Base-by-base conservation (phyloP, 306 rosid genomes). In the Corylus americana region DNA sequence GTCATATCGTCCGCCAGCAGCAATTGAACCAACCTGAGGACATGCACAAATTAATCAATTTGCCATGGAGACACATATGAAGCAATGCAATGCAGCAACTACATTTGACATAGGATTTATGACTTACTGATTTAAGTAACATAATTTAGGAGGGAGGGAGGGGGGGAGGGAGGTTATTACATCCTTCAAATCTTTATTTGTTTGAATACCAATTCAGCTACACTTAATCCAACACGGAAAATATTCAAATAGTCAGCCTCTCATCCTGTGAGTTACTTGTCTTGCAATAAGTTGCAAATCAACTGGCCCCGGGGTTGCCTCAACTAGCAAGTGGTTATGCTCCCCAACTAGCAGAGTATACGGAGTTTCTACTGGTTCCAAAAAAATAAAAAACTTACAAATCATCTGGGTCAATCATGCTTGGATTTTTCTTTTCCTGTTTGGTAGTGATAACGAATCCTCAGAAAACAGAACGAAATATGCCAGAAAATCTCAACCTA, bases 1-100 rank as follows among this genome's bases (percentile, higher is more conserved):
- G 92, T 92, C 98, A 70, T 89, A 95, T 45, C 97, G 93, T 44
- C 98, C 98, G 35, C 98, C 98, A 39, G 93, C 96, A 81, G 91
- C 98, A 83, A 95, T 91, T 14, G 98, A 89, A 85, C 99, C 98
- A 86, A 95, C 90, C 98, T 93, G 87, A 62, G 71, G 54, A 85
- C 8, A 79, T 45, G 42, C 54, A 44, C 48, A 31, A 73, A 7
- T 17, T 22, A 7, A 3, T n/a, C 42, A 20, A 18, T 1, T 74
- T 39, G 59, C 9, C 71, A 4, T 44, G 3, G 77, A 49, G 74
- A 47, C 61, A 67, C 71, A 29, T 48, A 9, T 10, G 45, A 49
- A 63, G 67, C 1, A 25, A n/a, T 54, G 49, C 66, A 50, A 74
- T 13, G 53, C 14, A 74, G 20, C 35, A 66, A 74, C 11, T 12